Conservation (phyloP, 2,329 filamentous ascomycete genomes). For the Bipolaris bicolor region DNA sequence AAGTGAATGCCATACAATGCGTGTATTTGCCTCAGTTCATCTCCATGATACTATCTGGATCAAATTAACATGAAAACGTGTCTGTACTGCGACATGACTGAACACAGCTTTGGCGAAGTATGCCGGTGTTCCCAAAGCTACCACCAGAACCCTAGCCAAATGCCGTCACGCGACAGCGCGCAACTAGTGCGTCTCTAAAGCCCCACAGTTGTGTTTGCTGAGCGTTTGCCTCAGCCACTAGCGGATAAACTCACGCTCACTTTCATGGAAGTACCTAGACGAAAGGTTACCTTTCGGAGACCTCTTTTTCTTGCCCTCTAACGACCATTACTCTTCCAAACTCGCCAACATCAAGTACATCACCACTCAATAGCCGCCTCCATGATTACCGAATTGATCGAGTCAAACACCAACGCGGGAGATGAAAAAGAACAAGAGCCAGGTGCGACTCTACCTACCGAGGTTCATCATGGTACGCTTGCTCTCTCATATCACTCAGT, state of each 20-base stretch:
- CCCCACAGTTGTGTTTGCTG: constrained; percentile 1
- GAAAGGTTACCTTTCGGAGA: background rate
- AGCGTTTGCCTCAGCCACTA: background rate
- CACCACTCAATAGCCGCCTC: background rate
- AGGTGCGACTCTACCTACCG: background rate
- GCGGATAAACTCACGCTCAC: background rate
- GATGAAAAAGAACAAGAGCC: no score
- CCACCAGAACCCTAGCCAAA: background rate
- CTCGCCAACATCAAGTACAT: background rate
- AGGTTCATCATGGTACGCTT: background rate
- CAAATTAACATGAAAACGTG: no score
- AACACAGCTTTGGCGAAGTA: no score
- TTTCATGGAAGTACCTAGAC: background rate
- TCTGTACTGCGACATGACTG: no score
- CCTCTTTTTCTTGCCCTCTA: background rate
- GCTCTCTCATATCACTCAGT: background rate
- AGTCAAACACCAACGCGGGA: background rate
- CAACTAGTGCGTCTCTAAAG: background rate
- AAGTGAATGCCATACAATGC: constrained; percentile 15
- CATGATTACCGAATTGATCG: background rate
- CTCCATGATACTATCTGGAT: no score
- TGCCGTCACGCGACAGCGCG: constrained; percentile 1
- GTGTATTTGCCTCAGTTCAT: no score
- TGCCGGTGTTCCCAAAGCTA: background rate
- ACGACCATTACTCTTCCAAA: background rate